Conservation (phyloP, 495 filamentous ascomycete genomes). For the Xanthoparmelia taractica region DNA sequence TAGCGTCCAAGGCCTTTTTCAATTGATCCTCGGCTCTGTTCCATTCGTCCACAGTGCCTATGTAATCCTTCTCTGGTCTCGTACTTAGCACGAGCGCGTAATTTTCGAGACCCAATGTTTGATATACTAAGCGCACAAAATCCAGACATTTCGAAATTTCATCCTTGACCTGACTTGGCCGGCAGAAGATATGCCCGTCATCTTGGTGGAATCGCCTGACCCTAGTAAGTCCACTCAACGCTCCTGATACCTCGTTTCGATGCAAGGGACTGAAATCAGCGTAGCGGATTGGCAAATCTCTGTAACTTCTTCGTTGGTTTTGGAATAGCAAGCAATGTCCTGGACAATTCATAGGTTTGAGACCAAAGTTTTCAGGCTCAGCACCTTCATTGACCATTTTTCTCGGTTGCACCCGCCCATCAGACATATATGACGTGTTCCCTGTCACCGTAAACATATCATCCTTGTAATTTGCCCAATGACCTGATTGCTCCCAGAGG, state of each 20-base stretch:
- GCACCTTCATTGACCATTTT: constrained; percentile 37
- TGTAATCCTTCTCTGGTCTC: constrained; percentile 64
- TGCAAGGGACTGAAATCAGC: constrained; percentile 90
- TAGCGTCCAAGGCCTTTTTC: constrained; percentile 57
- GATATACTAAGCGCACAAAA: constrained; percentile 74
- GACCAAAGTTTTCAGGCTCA: constrained; percentile 72
- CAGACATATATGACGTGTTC: constrained; percentile 44
- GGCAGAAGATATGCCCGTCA: constrained; percentile 92
- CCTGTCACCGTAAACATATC: constrained; percentile 88
- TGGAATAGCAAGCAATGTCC: constrained; percentile 87
- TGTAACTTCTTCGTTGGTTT: constrained; percentile 62
- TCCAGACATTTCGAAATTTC: constrained; percentile 74
- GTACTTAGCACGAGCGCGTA: constrained; percentile 78
- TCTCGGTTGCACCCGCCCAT: constrained; percentile 17
- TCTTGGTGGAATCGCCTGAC: constrained; percentile 94
- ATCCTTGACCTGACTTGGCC: constrained; percentile 68
- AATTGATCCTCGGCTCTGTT: constrained; percentile 69
- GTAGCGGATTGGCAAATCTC: constrained; percentile 81
- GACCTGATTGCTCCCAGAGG: constrained; percentile 81
- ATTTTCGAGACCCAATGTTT: constrained; percentile 61
- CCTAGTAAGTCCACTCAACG: constrained; percentile 77
- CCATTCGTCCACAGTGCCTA: constrained; percentile 76
- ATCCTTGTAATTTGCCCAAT: constrained; percentile 89
- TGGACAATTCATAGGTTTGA: constrained; percentile 97
- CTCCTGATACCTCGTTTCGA: constrained; percentile 81